These are phyloP conservation scores for Plectosphaerella sp. DNA, from an alignment of 2,329 filamentous ascomycete species.

Conservation along the genomic window DNA sequence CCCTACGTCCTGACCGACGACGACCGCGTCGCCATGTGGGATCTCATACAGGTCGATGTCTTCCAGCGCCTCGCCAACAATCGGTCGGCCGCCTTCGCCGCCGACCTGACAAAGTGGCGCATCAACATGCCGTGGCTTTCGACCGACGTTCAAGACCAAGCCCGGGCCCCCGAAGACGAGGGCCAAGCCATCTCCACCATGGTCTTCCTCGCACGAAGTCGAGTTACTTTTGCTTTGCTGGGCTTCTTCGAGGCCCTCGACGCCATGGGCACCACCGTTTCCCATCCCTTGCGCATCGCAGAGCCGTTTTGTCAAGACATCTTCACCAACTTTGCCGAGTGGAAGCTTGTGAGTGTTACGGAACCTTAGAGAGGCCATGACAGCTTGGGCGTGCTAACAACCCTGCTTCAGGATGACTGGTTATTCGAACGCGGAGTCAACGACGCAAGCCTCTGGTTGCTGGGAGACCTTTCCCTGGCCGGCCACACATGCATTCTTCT, in stretches of 20 bases:
- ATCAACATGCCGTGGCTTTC: conserved; percentile 27
- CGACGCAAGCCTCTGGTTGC: conserved; percentile 17
- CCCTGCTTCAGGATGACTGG: conserved; percentile 17
- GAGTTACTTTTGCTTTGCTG: conserved; percentile 21
- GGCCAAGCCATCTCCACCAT: conserved; percentile 15
- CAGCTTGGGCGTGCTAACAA: background rate
- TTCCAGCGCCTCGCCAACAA: conserved; percentile 25
- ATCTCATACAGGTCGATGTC: conserved; percentile 24
- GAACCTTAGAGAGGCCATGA: background rate
- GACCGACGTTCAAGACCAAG: conserved; percentile 1
- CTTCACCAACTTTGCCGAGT: conserved; percentile 18
- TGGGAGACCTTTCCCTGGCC: conserved; percentile 20
- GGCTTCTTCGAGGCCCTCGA: conserved; percentile 18
- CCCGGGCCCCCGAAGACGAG: conserved; percentile 10
- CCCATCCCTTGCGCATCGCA: conserved; percentile 2
- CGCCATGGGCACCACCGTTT: background rate
- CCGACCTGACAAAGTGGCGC: conserved; percentile 18
- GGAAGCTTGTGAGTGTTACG: conserved; percentile 17
- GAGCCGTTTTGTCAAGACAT: conserved; percentile 19
- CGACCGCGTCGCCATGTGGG: conserved; percentile 24
- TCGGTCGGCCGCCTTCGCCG: conserved; percentile 20
- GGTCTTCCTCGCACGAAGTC: conserved; percentile 21
- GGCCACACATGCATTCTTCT: conserved; percentile 25
- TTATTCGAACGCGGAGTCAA: conserved; percentile 13
- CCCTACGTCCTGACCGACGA: conserved; percentile 10